Conservation (phyloP, 345 rosid genomes). For the Limnanthes douglasii region DNA sequence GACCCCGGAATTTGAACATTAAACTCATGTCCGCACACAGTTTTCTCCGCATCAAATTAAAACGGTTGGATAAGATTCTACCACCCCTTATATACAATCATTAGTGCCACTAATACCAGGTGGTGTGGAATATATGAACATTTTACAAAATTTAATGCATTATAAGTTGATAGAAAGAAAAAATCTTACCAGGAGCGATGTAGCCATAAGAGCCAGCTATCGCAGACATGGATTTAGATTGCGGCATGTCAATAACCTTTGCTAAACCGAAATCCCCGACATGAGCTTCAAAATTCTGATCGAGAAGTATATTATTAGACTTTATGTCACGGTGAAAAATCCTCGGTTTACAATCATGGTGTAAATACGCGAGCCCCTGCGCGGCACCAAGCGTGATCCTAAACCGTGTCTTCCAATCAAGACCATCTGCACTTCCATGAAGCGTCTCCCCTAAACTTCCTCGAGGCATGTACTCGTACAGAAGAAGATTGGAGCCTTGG, state of each 20-base stretch:
- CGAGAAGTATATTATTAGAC: constrained; percentile 70
- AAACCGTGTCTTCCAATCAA: constrained; percentile 72
- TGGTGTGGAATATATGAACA: too few relatives aligned
- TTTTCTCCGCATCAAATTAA: too few relatives aligned
- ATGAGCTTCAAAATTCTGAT: constrained; percentile 71
- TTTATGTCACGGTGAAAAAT: constrained; percentile 89
- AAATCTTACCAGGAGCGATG: constrained; percentile 67
- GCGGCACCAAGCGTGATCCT: constrained; percentile 77
- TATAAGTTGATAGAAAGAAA: too few relatives aligned
- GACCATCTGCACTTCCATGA: constrained; percentile 31
- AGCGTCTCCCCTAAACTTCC: constrained; percentile 75
- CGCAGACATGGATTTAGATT: constrained; percentile 86
- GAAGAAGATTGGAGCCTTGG: constrained; percentile 81
- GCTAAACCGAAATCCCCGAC: constrained; percentile 94
- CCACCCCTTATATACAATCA: background rate
- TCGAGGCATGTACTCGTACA: constrained; percentile 52
- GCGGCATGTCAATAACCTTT: constrained; percentile 80
- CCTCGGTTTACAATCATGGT: constrained; percentile 81
- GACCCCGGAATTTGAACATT: too few relatives aligned
- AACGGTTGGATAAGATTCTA: too few relatives aligned
- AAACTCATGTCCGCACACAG: too few relatives aligned
- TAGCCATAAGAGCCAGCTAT: constrained; percentile 97
- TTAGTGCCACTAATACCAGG: too few relatives aligned
- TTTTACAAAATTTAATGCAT: too few relatives aligned
- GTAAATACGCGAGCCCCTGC: constrained; percentile 68